Conservation (phyloP, 2,329 filamentous ascomycete genomes). For the Aspergillus fijiensis region DNA sequence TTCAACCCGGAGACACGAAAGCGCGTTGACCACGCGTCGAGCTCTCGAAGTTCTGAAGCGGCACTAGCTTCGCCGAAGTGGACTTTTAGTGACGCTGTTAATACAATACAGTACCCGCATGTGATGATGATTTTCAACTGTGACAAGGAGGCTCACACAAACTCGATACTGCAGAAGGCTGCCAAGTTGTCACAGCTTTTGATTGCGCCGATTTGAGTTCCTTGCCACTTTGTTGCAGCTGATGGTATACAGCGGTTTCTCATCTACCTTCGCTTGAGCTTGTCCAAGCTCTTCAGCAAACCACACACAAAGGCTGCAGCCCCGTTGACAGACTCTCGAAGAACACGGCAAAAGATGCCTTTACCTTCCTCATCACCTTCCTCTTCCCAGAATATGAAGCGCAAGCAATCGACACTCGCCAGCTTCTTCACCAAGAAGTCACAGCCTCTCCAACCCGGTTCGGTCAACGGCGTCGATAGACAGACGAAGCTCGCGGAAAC, state of each 20-base stretch:
- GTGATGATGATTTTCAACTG: background rate
- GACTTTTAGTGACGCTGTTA: background rate
- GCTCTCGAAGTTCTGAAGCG: slow-evolving; percentile 23
- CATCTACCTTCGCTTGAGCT: background rate
- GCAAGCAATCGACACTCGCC: slow-evolving; percentile 70
- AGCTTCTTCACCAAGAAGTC: slow-evolving; percentile 74
- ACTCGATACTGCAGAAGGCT: background rate
- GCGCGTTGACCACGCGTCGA: slow-evolving; percentile 37
- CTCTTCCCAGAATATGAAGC: slow-evolving; percentile 36
- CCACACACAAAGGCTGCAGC: too few relatives aligned
- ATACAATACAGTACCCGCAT: background rate
- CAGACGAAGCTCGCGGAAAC: slow-evolving; percentile 4
- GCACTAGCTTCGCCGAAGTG: slow-evolving; percentile 1
- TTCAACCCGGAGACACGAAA: slow-evolving; percentile 2
- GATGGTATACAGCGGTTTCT: background rate
- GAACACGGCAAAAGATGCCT: slow-evolving; percentile 27
- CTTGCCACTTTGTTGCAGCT: background rate
- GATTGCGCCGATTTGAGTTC: background rate
- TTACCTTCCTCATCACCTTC: slow-evolving; percentile 36
- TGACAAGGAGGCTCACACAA: background rate
- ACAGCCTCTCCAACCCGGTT: slow-evolving; percentile 20
- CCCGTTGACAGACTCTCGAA: background rate
- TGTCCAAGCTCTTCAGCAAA: background rate
- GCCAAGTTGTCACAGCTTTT: background rate
- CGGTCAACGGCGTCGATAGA: slow-evolving; percentile 12